A percentile compares a stretch with the other conserved stretches of the same genome.
These are phyloP conservation scores for Pseudozyma hubeiensis DNA, from an alignment of 1,284 basidiomycete genomes.

Conservation along the genomic window DNA sequence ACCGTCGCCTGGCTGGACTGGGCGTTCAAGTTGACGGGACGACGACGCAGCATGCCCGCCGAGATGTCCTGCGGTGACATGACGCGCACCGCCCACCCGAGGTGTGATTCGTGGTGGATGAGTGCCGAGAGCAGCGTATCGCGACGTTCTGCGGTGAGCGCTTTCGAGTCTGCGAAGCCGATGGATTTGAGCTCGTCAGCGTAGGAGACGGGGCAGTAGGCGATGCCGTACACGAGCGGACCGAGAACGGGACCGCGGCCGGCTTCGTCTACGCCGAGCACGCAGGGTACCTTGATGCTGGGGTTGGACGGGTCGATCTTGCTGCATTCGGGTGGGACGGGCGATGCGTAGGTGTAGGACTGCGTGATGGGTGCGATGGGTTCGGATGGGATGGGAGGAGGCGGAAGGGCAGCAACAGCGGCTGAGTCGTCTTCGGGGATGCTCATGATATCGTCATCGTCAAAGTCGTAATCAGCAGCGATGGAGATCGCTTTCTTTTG, in stretches of 20 bases:
- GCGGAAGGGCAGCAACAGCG: conserved; percentile 10
- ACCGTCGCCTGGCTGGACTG: conserved; percentile 94
- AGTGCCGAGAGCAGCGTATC: conserved; percentile 65
- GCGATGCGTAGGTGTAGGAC: conserved; percentile 46
- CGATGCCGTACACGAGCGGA: conserved; percentile 93
- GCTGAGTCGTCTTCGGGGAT: conserved; percentile 8
- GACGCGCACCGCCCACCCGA: conserved; percentile 84
- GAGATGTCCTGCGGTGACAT: conserved; percentile 90
- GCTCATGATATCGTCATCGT: conserved; percentile 12
- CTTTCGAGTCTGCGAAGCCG: conserved; percentile 97
- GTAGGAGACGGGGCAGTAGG: conserved; percentile 87
- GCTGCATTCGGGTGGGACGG: conserved; percentile 37
- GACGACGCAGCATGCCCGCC: conserved; percentile 84
- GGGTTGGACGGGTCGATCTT: conserved; percentile 24
- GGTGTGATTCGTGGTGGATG: conserved; percentile 42
- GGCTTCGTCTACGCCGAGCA: conserved; percentile 92
- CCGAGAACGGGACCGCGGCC: conserved; percentile 92
- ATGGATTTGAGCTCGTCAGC: conserved; percentile 78
- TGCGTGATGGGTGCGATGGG: conserved; percentile 24
- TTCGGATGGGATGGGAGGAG: conserved; percentile 47
- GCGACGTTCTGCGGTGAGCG: conserved; percentile 76
- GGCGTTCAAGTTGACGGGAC: conserved; percentile 88
- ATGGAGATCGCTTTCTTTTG: not conserved
- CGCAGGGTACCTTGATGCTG: conserved; percentile 50
- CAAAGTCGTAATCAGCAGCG: conserved; percentile 1